phyloP scores from a whole-genome alignment of 805 yeast genomes.

The Tetrapisispora fleetii region DNA sequence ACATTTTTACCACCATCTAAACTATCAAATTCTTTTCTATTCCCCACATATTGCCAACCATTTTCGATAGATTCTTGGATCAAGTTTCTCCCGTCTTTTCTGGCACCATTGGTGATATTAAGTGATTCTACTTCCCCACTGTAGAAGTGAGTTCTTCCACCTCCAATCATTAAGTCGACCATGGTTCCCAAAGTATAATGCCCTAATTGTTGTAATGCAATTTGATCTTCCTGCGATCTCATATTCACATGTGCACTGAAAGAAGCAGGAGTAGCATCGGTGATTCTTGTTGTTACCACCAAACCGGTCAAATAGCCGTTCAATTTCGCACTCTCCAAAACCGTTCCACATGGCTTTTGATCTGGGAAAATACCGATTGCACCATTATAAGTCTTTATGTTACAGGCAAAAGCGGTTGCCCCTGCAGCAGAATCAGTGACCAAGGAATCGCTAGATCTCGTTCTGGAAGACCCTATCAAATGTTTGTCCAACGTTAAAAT shows the following conservation, averaged over 20 bases:
- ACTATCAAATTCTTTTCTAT: slow-evolving; percentile 48
- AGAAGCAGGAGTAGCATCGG: slow-evolving; percentile 94
- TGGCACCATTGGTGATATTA: slow-evolving; percentile 40
- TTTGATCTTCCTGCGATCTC: slow-evolving; percentile 71
- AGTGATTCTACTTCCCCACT: slow-evolving; percentile 28
- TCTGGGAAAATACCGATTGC: slow-evolving; percentile 78
- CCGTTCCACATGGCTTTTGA: slow-evolving; percentile 72
- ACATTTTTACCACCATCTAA: slow-evolving; percentile 51
- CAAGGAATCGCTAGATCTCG: slow-evolving; percentile 65
- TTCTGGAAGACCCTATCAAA: slow-evolving; percentile 75
- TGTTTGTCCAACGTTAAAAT: slow-evolving; percentile 54
- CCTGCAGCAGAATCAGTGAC: slow-evolving; percentile 97
- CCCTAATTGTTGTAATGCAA: slow-evolving; percentile 84
- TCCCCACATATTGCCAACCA: slow-evolving; percentile 54
- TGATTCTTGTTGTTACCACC: slow-evolving; percentile 84
- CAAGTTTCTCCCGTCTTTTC: slow-evolving; percentile 61
- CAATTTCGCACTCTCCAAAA: slow-evolving; percentile 78
- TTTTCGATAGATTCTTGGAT: slow-evolving; percentile 47
- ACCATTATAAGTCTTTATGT: slow-evolving; percentile 73
- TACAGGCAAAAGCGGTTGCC: slow-evolving; percentile 89
- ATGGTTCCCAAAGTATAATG: slow-evolving; percentile 65
- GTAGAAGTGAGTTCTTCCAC: slow-evolving; percentile 79
- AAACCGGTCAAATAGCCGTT: slow-evolving; percentile 77
- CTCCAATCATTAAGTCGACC: slow-evolving; percentile 83
- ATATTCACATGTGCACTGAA: slow-evolving; percentile 71